Base-by-base conservation (phyloP, 2,329 filamentous ascomycete species). In the Lecanicillium sp. region DNA sequence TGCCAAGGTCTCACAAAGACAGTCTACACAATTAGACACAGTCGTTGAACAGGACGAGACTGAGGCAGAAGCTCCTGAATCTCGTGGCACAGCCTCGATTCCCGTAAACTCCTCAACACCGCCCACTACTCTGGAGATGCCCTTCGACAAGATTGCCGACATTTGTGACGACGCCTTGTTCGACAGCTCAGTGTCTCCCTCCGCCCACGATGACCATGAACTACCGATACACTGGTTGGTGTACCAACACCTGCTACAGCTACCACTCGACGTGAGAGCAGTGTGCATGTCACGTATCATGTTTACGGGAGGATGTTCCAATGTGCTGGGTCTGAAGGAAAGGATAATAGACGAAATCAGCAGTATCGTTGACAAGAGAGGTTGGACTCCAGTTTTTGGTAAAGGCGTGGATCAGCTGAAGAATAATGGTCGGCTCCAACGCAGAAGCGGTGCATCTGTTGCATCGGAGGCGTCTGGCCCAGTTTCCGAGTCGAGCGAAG, bases 221-320 rank as follows among this genome's bases (percentile, higher is more conserved):
- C 72, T 85, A 14, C 81, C 90, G 0, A 53, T 97, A 1, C 86
- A 85, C 37, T 56, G 80, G 11, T 71, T 97, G 8, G 68, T 94
- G 3, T 94, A 94, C 60, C 74, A 77, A 38, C 74, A 80, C 28
- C 72, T 98, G 2, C 68, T 94, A 2, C 71, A 77, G 7, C 68
- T 96, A 1, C 85, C 88, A 0, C 65, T 90, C 4, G 92, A 98
- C 58, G 79, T 89, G 4, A 79, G 92, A 17, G 81, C 84, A 1
- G 64, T 82, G 4, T 96, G 90, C 59, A 92, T 96, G 79, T 81
- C 88, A 2, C 84, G 90, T 29, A 84, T 97, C 33, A 69, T 95
- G 13, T 84, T 98, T 53, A 83, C 82, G 0, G 92, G 92, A 22
- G 87, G 87, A 3, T 84, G 84, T 34, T 79, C 87, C 5, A 74